Percentiles rank a stretch among this genome's conserved stretches.
phyloP scores from a whole-genome alignment of 441 rosid genomes.

The Metrosideros polymorpha region DNA sequence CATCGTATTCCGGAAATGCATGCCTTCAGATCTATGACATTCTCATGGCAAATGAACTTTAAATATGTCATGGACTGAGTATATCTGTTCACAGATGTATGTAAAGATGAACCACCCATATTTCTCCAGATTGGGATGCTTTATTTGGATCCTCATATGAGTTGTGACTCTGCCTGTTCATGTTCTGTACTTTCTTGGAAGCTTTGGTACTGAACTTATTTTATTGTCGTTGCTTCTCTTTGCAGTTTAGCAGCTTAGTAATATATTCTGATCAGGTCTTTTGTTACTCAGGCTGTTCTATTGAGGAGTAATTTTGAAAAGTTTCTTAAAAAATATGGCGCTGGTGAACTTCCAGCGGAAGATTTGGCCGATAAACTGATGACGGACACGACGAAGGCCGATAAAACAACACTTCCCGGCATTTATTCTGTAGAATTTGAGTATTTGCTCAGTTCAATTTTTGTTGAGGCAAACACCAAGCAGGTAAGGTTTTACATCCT shows the following conservation, averaged over 20 bases:
- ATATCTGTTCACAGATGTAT: neutral
- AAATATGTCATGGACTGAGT: neutral
- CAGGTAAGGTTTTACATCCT: conserved; percentile 10
- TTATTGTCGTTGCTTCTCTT: neutral
- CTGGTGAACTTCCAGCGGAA: conserved; percentile 32
- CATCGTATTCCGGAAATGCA: neutral
- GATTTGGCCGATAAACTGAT: conserved; percentile 48
- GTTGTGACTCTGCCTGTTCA: neutral
- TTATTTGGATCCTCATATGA: neutral
- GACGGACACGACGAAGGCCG: conserved; percentile 45
- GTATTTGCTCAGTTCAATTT: conserved; percentile 45
- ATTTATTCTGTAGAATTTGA: conserved; percentile 34
- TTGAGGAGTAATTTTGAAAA: conserved; percentile 33
- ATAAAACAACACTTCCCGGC: conserved; percentile 22
- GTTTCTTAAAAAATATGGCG: conserved; percentile 20
- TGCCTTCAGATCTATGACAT: neutral
- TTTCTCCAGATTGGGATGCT: neutral
- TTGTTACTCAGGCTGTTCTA: conserved; percentile 30
- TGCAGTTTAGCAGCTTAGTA: neutral
- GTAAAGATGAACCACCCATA: neutral
- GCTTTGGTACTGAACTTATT: neutral
- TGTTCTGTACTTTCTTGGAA: neutral
- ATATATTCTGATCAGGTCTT: neutral
- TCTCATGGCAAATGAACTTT: neutral
- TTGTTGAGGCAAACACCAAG: conserved; percentile 32